Conservation (phyloP, 2,329 filamentous ascomycete genomes). For the Microcyclospora tardicrescens region DNA sequence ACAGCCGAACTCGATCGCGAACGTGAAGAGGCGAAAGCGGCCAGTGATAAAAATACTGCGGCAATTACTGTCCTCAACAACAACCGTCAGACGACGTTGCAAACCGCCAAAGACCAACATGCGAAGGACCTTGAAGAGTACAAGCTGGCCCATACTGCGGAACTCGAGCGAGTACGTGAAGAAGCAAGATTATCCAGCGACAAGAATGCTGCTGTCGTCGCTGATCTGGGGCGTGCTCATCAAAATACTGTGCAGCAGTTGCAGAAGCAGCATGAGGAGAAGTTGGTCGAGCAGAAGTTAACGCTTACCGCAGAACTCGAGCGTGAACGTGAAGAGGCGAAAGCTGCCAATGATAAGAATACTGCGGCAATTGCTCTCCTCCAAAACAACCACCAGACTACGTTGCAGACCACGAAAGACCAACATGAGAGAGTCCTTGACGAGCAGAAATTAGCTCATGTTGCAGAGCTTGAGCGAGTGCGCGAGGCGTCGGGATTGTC, state of each 20-base stretch:
- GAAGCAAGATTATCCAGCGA: too few relatives aligned
- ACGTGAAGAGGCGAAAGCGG: conserved; percentile 2
- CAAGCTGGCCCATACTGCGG: not conserved
- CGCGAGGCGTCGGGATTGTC: too few relatives aligned
- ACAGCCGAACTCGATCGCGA: conserved; percentile 3
- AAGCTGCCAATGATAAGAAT: conserved; percentile 2
- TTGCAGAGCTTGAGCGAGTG: too few relatives aligned
- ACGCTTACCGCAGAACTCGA: conserved; percentile 7
- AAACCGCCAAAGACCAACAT: too few relatives aligned
- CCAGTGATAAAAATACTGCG: conserved; percentile 3
- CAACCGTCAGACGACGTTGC: not conserved
- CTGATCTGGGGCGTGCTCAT: not conserved
- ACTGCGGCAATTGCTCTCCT: not conserved
- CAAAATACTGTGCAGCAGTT: not conserved
- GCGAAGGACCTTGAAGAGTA: not conserved
- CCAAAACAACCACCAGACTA: not conserved
- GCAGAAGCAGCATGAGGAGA: conserved; percentile 4
- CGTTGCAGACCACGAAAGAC: too few relatives aligned
- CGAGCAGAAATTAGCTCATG: not conserved
- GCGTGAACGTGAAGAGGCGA: conserved; percentile 1
- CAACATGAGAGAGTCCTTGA: not conserved
- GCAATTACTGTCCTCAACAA: too few relatives aligned
- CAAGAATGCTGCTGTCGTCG: too few relatives aligned
- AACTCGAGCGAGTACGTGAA: too few relatives aligned
- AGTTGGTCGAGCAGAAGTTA: conserved; percentile 6